phyloP scores from a whole-genome alignment of 192 early-diverging fungal genomes.

The Coemansia pectinata region DNA sequence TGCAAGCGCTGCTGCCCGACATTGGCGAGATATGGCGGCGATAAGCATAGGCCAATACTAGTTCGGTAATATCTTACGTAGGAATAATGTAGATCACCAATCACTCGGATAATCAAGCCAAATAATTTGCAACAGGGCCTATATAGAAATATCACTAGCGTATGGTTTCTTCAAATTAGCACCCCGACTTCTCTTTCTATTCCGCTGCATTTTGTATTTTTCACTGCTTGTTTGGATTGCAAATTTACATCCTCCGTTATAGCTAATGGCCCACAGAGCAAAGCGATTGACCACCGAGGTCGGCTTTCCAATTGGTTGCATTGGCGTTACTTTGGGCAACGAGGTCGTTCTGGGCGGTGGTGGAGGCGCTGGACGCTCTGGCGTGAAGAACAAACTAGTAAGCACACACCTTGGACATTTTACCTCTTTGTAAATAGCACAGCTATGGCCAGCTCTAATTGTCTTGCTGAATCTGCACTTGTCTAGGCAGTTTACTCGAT shows the following conservation, averaged over 20 bases:
- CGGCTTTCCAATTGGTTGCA: slow-evolving; percentile 64
- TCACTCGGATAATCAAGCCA: not conserved
- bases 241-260: not conserved
- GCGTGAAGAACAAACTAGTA: slow-evolving; percentile 89
- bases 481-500: slow-evolving; percentile 59
- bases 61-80: no score
- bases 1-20: not conserved
- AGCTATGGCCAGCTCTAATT: not conserved
- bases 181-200: not conserved
- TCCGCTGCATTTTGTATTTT: not conserved
- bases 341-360: slow-evolving; percentile 78
- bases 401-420: slow-evolving; percentile 6
- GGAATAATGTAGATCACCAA: not conserved
- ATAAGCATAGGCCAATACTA: not conserved
- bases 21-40: not conserved
- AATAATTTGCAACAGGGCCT: not conserved
- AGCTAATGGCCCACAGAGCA: slow-evolving; percentile 2
- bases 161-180: not conserved
- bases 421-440: not conserved
- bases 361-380: slow-evolving; percentile 77
- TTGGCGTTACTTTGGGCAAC: slow-evolving; percentile 60
- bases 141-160: not conserved
- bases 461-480: not conserved
- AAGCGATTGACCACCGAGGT: slow-evolving; percentile 37
- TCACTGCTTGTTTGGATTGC: not conserved